These are phyloP conservation scores for Yamadazyma siamensis DNA, from an alignment of 1,139 yeast genomes.

Conservation along the genomic window DNA sequence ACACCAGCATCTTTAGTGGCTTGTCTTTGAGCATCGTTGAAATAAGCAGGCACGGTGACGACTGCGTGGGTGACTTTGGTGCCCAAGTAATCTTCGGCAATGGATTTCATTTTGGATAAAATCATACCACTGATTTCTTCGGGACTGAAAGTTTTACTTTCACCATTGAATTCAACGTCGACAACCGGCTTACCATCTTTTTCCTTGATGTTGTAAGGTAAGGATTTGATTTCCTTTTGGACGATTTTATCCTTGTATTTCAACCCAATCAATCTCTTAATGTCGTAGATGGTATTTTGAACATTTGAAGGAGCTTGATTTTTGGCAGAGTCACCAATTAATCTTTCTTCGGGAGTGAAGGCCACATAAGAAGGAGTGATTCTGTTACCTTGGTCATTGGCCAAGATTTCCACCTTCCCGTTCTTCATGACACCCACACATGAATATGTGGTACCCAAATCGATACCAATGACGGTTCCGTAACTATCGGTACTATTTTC, in stretches of 20 bases:
- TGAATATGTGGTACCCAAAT: constrained; percentile 84
- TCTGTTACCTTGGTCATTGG: constrained; percentile 95
- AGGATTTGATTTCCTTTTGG: constrained; percentile 78
- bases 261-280: constrained; percentile 83
- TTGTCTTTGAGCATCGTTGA: constrained; percentile 97
- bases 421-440: constrained; percentile 94
- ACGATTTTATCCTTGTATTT: constrained; percentile 72
- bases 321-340: constrained; percentile 94
- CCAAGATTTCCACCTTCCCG: constrained; percentile 88
- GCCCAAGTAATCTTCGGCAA: constrained; percentile 90
- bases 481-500: constrained; percentile 49
- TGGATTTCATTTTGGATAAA: constrained; percentile 86
- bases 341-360: constrained; percentile 78
- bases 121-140: constrained; percentile 94
- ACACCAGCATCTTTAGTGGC: constrained; percentile 98
- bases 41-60: constrained; percentile 96
- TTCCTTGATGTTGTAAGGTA: constrained; percentile 70
- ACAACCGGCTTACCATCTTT: constrained; percentile 79
- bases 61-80: constrained; percentile 90
- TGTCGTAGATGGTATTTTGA: constrained; percentile 75
- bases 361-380: constrained; percentile 92
- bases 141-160: constrained; percentile 72
- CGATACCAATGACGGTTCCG: constrained; percentile 83
- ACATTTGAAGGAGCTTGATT: constrained; percentile 88
- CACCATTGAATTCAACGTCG: constrained; percentile 65